Conservation (phyloP, 2,329 filamentous ascomycete species). For the Trichophyton rubrum region DNA sequence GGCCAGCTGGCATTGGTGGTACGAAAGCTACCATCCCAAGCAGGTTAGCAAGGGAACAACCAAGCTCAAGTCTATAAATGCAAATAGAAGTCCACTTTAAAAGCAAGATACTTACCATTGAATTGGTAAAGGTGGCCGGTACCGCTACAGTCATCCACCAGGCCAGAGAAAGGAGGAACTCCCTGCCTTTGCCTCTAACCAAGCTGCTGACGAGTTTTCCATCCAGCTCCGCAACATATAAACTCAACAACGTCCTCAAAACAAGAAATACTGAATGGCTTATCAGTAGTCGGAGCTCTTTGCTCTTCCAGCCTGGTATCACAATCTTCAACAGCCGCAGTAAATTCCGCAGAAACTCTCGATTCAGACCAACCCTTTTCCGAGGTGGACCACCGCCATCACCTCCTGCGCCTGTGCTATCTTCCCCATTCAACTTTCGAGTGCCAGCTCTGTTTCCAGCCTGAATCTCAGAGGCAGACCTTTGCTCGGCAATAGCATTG, state of each 20-base stretch:
- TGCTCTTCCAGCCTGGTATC: slow-evolving; percentile 78
- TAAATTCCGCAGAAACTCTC: slow-evolving; percentile 71
- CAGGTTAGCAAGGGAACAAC: neutral
- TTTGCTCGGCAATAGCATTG: slow-evolving; percentile 85
- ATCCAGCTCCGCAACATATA: slow-evolving; percentile 94
- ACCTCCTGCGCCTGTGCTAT: slow-evolving; percentile 13
- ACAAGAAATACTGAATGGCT: slow-evolving; percentile 92
- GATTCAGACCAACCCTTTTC: slow-evolving; percentile 83
- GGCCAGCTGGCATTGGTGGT: slow-evolving; percentile 90
- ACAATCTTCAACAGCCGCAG: slow-evolving; percentile 71
- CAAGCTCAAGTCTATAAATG: neutral
- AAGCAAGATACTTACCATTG: slow-evolving; percentile 56
- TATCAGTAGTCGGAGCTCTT: slow-evolving; percentile 71
- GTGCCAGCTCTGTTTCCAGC: slow-evolving; percentile 44
- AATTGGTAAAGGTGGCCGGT: slow-evolving; percentile 95
- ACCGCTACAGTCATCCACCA: slow-evolving; percentile 99
- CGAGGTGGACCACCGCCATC: slow-evolving; percentile 28
- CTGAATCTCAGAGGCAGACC: slow-evolving; percentile 62
- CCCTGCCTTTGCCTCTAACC: slow-evolving; percentile 78
- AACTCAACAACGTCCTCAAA: slow-evolving; percentile 75
- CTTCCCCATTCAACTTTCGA: slow-evolving; percentile 19
- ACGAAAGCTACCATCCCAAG: slow-evolving; percentile 54
- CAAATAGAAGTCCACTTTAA: neutral
- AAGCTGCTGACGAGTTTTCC: slow-evolving; percentile 83
- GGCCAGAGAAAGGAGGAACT: slow-evolving; percentile 75